Evolutionary conservation across 1,284 basidiomycete genomes (phyloP), one percentile per base, ranked within the genome.

Genomic region (Lignosus rhinocerotis): DNA sequence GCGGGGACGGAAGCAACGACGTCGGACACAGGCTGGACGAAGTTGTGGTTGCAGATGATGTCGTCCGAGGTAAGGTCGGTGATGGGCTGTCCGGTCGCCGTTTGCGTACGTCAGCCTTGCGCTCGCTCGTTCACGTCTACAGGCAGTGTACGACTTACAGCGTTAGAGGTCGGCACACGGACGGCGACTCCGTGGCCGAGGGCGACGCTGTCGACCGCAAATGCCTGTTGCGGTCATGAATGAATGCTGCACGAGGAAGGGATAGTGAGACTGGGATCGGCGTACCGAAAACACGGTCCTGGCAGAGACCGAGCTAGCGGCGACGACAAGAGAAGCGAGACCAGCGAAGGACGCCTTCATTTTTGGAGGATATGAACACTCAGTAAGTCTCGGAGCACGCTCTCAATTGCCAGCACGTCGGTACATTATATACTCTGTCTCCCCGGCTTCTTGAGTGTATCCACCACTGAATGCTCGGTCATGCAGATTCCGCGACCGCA

Each of bases 21-120:
- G 53, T 75, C 69, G 46, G 83, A 76, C 59, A 87, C 69, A 16
- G 81, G 80, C 65, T 79, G 81, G 66, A 83, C 84, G 66, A 84
- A 83, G 38, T 81, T 80, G 43, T 81, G 82, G 61, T 85, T 85
- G 73, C 83, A 84, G 58, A 82, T 82, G 48, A 85, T 58, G 67
- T 83, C 71, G 68, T 82, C 82, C 0, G 81, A 83, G 6, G 75
- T 80, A 5, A 84, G 77, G 63, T 83, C 79, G n/a, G 67, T 79
- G 58, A 84, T 80, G 12, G 81, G 78, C 81, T 83, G 34, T 8
- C n/a, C n/a, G 16, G 17, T 3, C 3, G 19, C 19, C 11, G 8
- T 31, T 14, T 32, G 6, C 16, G 39, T 31, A 5, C 11, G 39
- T 25, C 12, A 14, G 3, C 19, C 6, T 10, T 39, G 7, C 32